Base-by-base conservation (phyloP, 768 basidiomycete genomes). In the Lanmaoa rubissima region DNA sequence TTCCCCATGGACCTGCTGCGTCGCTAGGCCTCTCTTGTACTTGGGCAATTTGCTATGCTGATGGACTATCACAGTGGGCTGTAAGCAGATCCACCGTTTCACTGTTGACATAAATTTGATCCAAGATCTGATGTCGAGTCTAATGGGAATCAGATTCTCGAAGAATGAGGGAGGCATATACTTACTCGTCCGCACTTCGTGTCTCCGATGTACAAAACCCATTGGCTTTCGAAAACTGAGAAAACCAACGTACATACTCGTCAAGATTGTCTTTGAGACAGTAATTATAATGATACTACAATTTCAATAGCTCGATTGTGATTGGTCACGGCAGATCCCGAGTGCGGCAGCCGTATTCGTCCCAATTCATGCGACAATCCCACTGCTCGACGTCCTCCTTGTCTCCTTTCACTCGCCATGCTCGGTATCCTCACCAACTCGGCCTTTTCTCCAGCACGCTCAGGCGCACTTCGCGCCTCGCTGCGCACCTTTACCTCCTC, bases 401-500 rank as follows among this genome's bases (percentile, higher is more conserved):
- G 11, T 52, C n/a, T 4, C 28, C 14, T 19, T 35, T 16, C 48
- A 28, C 12, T 13, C 41, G 36, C 31, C 39, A 69, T 69, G 67
- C 59, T 64, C 39, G 46, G 40, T 10, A 36, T 61, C 10, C 43
- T 61, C 32, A 42, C 51, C 8, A 56, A 41, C 43, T 41, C 42
- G 1, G 24, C 50, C 4, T 28, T 59, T 19, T 50, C 61, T 36
- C 14, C 34, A 21, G 21, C 51, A 13, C 54, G 63, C 45, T 34
- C 60, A n/a, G 41, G 42, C n/a, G 55, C 48, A 1, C 44, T 60
- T 8, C 51, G 70, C 43, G 9, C 60, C 11, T 48, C 61, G 0
- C 8, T 61, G 31, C 75, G 76, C 51, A 42, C 73, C 1, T 77
- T 78, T 45, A 16, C 69, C 2, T 65, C 75, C 5, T 71, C 73